These are phyloP conservation scores for Fusarium sp. DNA, from an alignment of 2,329 filamentous ascomycete genomes.

Conservation along the genomic window DNA sequence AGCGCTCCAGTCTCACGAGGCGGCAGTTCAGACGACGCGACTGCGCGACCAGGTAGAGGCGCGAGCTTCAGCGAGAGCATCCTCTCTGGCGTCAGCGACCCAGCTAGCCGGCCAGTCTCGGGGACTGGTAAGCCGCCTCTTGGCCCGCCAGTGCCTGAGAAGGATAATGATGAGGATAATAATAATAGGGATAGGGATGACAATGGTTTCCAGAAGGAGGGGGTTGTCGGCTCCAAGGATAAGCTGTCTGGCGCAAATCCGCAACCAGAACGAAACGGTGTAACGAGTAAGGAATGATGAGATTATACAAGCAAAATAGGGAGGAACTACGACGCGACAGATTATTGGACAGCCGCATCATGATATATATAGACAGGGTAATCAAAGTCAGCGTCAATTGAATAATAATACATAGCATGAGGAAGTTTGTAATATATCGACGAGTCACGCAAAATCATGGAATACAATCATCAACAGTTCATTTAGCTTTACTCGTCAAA, in stretches of 20 bases:
- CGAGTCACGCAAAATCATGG: neutral
- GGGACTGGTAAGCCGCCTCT: conserved; percentile 23
- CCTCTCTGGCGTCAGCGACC: conserved; percentile 52
- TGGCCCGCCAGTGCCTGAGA: conserved; percentile 21
- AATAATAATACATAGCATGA: neutral
- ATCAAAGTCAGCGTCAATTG: conserved; percentile 7
- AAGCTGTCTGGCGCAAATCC: conserved; percentile 22
- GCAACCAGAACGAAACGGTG: conserved; percentile 3
- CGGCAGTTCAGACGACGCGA: conserved; percentile 44
- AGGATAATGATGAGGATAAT: conserved; percentile 3
- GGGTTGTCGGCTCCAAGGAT: conserved; percentile 39
- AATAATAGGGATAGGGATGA: conserved; percentile 9
- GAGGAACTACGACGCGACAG: neutral
- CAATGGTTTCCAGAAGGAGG: conserved; percentile 44
- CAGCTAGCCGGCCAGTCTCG: conserved; percentile 39
- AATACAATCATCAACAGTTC: neutral
- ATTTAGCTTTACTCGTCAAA: neutral
- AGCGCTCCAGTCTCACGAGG: conserved; percentile 45
- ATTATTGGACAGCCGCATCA: conserved; percentile 6
- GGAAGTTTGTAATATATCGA: conserved; percentile 6
- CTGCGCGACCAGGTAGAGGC: conserved; percentile 49
- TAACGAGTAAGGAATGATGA: conserved; percentile 24
- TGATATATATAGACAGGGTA: conserved; percentile 25
- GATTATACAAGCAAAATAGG: neutral
- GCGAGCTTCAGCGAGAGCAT: conserved; percentile 58